Conservation (phyloP, 2,329 filamentous ascomycete species). For the Paecilomyces niveus region DNA sequence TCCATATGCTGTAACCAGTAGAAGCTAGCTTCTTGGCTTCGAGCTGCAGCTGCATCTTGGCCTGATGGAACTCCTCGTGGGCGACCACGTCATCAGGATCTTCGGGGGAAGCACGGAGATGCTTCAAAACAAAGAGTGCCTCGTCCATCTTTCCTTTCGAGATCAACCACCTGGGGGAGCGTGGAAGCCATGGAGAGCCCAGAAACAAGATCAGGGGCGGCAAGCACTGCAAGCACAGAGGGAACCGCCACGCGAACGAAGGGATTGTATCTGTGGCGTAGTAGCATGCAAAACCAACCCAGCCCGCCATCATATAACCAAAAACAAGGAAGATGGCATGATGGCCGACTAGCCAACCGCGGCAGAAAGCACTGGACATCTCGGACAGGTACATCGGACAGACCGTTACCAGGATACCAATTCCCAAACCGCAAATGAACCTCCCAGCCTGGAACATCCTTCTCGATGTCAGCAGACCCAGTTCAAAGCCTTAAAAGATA, state of each 20-base stretch:
- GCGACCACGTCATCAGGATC: constrained; percentile 37
- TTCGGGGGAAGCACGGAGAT: constrained; percentile 30
- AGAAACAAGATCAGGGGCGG: constrained; percentile 33
- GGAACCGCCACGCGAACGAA: constrained; percentile 41
- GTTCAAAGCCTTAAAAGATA: neutral
- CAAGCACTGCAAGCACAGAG: constrained; percentile 35
- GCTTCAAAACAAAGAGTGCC: constrained; percentile 37
- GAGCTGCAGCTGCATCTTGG: constrained; percentile 39
- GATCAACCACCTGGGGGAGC: constrained; percentile 46
- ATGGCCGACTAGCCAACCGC: constrained; percentile 41
- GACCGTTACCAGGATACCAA: constrained; percentile 37
- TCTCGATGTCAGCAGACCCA: constrained; percentile 2
- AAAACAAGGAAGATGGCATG: constrained; percentile 43
- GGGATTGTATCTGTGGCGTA: constrained; percentile 29
- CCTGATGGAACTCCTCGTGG: constrained; percentile 43
- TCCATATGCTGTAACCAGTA: constrained; percentile 37
- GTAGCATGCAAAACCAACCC: constrained; percentile 41
- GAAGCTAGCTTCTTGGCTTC: constrained; percentile 36
- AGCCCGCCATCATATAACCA: constrained; percentile 39
- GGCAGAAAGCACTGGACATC: constrained; percentile 32
- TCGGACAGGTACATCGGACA: constrained; percentile 42
- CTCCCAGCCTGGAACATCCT: constrained; percentile 42
- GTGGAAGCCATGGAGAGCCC: constrained; percentile 37
- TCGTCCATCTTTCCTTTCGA: constrained; percentile 40
- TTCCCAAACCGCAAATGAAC: constrained; percentile 36